phyloP scores from a whole-genome alignment of 169 alveolate genomes.

The Amoebophrya sp. region DNA sequence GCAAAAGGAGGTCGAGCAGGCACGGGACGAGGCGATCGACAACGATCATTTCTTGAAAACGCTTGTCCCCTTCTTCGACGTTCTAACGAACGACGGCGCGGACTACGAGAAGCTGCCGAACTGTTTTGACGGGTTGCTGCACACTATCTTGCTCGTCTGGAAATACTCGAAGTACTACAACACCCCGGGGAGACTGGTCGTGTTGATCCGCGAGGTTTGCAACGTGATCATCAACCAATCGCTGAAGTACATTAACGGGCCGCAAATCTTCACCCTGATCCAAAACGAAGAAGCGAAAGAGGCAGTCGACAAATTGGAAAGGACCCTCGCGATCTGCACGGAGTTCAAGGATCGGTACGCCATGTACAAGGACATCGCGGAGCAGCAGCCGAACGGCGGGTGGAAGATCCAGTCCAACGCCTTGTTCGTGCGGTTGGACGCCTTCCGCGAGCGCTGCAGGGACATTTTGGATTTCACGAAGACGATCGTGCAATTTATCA shows the following conservation, averaged over 20 bases:
- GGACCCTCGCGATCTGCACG: constrained; percentile 73
- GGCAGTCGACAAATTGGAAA: constrained; percentile 75
- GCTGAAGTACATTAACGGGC: neutral
- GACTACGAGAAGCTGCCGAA: constrained; percentile 74
- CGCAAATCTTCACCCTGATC: constrained; percentile 62
- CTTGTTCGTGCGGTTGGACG: constrained; percentile 79
- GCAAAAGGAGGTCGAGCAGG: constrained; percentile 78
- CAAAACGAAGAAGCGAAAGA: constrained; percentile 79
- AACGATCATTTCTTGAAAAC: constrained; percentile 72
- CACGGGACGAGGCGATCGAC: constrained; percentile 82
- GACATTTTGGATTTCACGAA: constrained; percentile 81
- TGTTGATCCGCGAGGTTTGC: constrained; percentile 82
- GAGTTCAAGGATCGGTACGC: constrained; percentile 78
- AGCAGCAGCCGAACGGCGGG: constrained; percentile 56
- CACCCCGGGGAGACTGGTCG: constrained; percentile 85
- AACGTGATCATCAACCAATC: constrained; percentile 77
- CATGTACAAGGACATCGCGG: constrained; percentile 72
- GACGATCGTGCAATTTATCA: constrained; percentile 76
- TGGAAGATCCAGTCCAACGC: constrained; percentile 80
- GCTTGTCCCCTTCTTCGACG: constrained; percentile 63
- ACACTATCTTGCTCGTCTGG: constrained; percentile 80
- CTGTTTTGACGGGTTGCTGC: constrained; percentile 80
- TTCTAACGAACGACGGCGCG: constrained; percentile 69
- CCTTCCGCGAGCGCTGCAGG: constrained; percentile 83
- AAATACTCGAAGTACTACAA: constrained; percentile 75